A percentile compares a stretch with the other conserved stretches of the same genome.
phyloP scores from a whole-genome alignment of 805 yeast species.

The Wickerhamiella bombiphila region DNA sequence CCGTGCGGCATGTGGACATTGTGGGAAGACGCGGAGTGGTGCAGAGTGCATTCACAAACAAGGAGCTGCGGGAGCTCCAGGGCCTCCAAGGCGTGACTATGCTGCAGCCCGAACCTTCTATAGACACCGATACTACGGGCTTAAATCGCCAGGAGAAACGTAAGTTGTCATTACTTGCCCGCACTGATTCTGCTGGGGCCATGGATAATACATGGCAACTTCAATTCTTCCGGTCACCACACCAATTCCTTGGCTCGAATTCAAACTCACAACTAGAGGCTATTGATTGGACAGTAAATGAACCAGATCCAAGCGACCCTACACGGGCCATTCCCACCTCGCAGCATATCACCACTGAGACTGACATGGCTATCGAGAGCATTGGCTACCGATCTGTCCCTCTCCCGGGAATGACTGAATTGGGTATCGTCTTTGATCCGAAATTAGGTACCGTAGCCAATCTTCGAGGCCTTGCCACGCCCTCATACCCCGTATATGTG shows the following conservation, averaged over 20 bases:
- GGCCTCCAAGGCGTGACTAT: constrained; percentile 15
- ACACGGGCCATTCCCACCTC: constrained; percentile 28
- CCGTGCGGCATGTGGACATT: constrained; percentile 50
- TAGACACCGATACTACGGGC: background rate
- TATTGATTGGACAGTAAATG: constrained; percentile 37
- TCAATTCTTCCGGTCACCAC: constrained; percentile 56
- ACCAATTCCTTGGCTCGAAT: constrained; percentile 29
- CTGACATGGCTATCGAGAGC: constrained; percentile 62
- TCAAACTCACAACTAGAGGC: constrained; percentile 32
- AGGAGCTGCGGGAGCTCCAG: constrained; percentile 76
- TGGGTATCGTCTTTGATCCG: constrained; percentile 35
- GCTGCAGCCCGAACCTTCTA: constrained; percentile 9
- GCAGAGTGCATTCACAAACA: constrained; percentile 81
- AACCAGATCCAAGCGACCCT: constrained; percentile 28
- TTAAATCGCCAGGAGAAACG: constrained; percentile 16
- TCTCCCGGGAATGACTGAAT: constrained; percentile 40
- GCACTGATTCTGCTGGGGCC: constrained; percentile 1
- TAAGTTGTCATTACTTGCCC: constrained; percentile 10
- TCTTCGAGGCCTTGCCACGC: constrained; percentile 10
- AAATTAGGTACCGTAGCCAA: constrained; percentile 23
- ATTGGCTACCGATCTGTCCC: constrained; percentile 71
- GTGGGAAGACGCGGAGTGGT: constrained; percentile 77
- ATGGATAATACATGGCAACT: constrained; percentile 42
- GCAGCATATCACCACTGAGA: constrained; percentile 21
- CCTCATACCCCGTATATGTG: constrained; percentile 40